Base-by-base conservation (phyloP, 2,329 filamentous ascomycete genomes). In the Claviceps sp. region DNA sequence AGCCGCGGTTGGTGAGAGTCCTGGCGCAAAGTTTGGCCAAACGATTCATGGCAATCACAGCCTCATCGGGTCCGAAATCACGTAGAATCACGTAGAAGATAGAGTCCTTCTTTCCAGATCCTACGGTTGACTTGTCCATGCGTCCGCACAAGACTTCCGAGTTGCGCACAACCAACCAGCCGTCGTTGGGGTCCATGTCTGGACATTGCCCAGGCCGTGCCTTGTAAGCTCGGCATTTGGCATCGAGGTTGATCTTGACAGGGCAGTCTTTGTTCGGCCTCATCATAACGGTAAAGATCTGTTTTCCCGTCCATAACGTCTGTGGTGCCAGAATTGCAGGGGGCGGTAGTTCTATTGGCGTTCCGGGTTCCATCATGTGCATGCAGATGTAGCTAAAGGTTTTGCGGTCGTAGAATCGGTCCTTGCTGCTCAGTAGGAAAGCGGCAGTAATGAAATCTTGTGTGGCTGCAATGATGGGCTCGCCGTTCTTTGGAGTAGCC, bases 111-210 rank as follows among this genome's bases (percentile, higher is more conserved):
- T 97, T 97, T 60, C 93, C 93, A 5, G 88, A 83, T 59, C 93
- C 93, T n/a, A 98, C 88, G 0, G 90, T 97, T 1, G 88, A 86
- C 69, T 98, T 98, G 72, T 98, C 93, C 89, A 97, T 96, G 54
- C 85, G 80, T 55, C 93, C 93, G 63, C 91, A 97, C 87, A 98
- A 95, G 55, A 97, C 83, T 65, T 96, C 90, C 0, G 91, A 97
- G 64, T 98, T 97, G 52, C 91, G 86, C 55, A 98, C 85, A 14
- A 95, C 88, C 9, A 98, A 74, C 78, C 88, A 97, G 7, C 85
- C 83, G 65, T 98, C 93, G 58, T 93, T 88, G 16, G 86, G 80
- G 61, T 91, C 87, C 71, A 95, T 83, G 56, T 88, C 83, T 1
- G 83, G 80, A 45, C 68, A 70, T 54, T 71, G 71, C 1, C 76